A percentile compares a stretch with the other conserved stretches of the same genome.
phyloP scores from a whole-genome alignment of 2,329 filamentous ascomycete species.

The Leptosphaerulina australis region DNA sequence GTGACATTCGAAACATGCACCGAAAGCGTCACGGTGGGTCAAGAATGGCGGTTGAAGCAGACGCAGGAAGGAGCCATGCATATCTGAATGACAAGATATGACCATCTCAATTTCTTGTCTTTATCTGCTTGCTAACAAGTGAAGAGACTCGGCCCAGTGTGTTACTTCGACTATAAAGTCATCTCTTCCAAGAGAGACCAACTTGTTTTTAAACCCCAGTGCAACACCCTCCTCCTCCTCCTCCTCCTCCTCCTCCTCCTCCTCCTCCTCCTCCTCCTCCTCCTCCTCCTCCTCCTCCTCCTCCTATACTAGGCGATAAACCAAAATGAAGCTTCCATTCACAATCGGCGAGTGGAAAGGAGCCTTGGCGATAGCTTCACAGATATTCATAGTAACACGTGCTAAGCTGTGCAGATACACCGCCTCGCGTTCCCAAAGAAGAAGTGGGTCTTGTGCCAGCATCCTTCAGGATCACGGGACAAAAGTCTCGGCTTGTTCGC shows the following conservation, averaged over 20 bases:
- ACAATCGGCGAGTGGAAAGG: not conserved
- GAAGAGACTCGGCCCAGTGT: not conserved
- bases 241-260: no score
- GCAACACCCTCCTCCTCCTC: not conserved
- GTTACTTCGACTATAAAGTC: not conserved
- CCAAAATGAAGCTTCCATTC: not conserved
- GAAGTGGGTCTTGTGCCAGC: constrained; percentile 18
- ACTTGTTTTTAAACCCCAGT: not conserved
- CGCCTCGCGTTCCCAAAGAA: constrained; percentile 3
- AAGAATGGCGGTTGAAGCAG: no score
- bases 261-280: no score
- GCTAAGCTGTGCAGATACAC: constrained; percentile 8
- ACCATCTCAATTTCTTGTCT: not conserved
- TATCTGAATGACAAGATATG: constrained; percentile 12
- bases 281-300: no score
- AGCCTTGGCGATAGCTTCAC: not conserved
- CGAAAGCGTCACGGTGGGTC: not conserved
- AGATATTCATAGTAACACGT: not conserved
- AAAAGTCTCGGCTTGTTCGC: constrained; percentile 4
- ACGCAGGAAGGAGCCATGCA: no score
- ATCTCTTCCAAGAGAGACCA: not conserved
- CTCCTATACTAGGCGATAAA: not conserved
- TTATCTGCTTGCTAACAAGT: not conserved
- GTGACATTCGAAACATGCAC: not conserved
- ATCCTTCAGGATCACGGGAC: constrained; percentile 11